These are phyloP conservation scores for Populus simonii DNA, from an alignment of 345 rosid species.

Conservation along the genomic window DNA sequence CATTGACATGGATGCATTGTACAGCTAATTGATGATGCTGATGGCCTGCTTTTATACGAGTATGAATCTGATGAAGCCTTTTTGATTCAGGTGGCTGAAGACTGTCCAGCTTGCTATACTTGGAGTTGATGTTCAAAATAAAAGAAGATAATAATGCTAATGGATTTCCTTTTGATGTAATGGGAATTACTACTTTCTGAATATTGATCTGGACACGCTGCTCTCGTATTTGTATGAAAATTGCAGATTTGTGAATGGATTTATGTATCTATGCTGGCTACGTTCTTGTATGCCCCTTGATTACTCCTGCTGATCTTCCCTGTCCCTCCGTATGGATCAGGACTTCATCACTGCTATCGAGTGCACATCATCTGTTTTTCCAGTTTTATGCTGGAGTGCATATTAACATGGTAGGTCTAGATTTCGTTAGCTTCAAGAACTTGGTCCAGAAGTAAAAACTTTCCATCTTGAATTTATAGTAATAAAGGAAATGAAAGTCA, in stretches of 20 bases:
- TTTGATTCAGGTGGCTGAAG: conserved; percentile 8
- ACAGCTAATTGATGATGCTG: background rate
- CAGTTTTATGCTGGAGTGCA: background rate
- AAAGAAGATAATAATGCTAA: background rate
- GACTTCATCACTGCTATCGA: background rate
- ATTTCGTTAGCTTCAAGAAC: background rate
- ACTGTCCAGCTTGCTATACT: background rate
- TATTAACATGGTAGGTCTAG: background rate
- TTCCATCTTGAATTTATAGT: background rate
- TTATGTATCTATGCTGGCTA: background rate
- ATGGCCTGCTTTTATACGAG: background rate
- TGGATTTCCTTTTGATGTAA: background rate
- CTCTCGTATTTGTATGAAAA: background rate
- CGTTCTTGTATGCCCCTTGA: background rate
- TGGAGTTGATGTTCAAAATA: conserved; percentile 7
- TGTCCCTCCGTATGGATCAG: background rate
- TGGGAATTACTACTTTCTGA: background rate
- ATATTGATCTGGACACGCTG: background rate
- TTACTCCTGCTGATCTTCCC: background rate
- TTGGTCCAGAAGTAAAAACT: background rate
- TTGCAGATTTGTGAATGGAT: background rate
- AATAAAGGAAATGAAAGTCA: background rate
- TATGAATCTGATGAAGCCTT: background rate
- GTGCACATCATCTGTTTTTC: background rate
- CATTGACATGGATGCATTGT: background rate